Percentiles rank a stretch among this genome's conserved stretches.
Evolutionary conservation across 352 stramenopile species (phyloP).

Genomic region (Pythium plurisporium): DNA sequence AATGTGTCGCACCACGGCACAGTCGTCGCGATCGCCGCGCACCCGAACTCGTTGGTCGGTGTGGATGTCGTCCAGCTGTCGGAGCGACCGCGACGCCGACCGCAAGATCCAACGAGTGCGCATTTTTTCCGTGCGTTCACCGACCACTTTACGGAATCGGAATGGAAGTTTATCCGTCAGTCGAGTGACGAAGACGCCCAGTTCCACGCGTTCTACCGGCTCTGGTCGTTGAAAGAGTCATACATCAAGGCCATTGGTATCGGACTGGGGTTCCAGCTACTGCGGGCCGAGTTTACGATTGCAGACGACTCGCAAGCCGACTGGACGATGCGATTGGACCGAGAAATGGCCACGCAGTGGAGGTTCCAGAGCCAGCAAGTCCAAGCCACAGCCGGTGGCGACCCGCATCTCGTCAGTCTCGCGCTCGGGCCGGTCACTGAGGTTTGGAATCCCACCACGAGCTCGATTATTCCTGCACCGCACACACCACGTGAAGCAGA

Average conservation of each 20-base stretch:
- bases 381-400: background rate
- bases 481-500: background rate
- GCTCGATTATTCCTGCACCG: slow-evolving; percentile 32
- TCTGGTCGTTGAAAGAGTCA: slow-evolving; percentile 77
- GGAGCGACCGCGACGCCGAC: slow-evolving; percentile 33
- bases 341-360: slow-evolving; percentile 34
- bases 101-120: slow-evolving; percentile 14
- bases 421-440: slow-evolving; percentile 37
- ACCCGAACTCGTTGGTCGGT: slow-evolving; percentile 41
- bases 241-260: slow-evolving; percentile 76
- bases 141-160: slow-evolving; percentile 45
- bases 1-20: slow-evolving; percentile 77
- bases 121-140: slow-evolving; percentile 66
- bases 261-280: slow-evolving; percentile 54
- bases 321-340: slow-evolving; percentile 44
- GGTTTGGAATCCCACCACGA: slow-evolving; percentile 40
- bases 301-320: background rate
- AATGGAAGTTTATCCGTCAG: slow-evolving; percentile 56
- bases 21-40: slow-evolving; percentile 57
- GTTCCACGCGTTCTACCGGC: slow-evolving; percentile 49
- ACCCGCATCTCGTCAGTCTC: slow-evolving; percentile 38
- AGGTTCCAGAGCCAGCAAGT: slow-evolving; percentile 30
- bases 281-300: slow-evolving; percentile 46
- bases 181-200: slow-evolving; percentile 3
- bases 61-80: slow-evolving; percentile 63